Conservation (phyloP, 306 rosid species). For the Ziziphus jujuba region DNA sequence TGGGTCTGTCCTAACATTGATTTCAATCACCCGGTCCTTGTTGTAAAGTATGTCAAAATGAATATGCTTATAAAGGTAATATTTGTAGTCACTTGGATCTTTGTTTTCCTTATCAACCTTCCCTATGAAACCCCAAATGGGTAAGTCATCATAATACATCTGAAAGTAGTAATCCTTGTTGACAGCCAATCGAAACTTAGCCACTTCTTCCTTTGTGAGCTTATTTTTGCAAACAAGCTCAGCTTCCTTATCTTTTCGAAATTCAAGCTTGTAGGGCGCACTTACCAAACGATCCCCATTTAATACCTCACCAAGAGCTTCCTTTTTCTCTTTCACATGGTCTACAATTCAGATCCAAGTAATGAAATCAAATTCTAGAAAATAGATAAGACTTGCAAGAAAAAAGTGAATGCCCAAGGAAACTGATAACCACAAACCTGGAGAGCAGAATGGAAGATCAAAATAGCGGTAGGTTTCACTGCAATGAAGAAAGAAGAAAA, state of each 20-base stretch:
- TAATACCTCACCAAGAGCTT: constrained; percentile 88
- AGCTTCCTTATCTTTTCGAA: constrained; percentile 55
- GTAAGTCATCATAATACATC: constrained; percentile 89
- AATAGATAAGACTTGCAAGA: background rate
- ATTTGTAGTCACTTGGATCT: constrained; percentile 73
- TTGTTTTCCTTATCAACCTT: constrained; percentile 65
- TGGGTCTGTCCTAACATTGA: constrained; percentile 57
- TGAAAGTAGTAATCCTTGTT: constrained; percentile 79
- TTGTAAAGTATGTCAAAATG: constrained; percentile 68
- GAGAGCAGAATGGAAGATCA: constrained; percentile 76
- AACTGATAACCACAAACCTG: constrained; percentile 47
- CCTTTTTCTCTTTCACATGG: constrained; percentile 66
- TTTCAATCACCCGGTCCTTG: constrained; percentile 81
- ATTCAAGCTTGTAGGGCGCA: constrained; percentile 79
- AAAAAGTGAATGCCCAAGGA: background rate
- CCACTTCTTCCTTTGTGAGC: constrained; percentile 60
- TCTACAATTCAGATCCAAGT: constrained; percentile 40
- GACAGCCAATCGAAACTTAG: constrained; percentile 58
- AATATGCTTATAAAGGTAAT: constrained; percentile 71
- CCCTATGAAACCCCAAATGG: constrained; percentile 91
- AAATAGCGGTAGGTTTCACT: constrained; percentile 69
- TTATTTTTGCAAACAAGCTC: constrained; percentile 46
- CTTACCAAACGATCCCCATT: constrained; percentile 87
- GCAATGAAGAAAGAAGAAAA: constrained; percentile 15
- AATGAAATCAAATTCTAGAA: background rate